A percentile compares a stretch with the other conserved stretches of the same genome.
phyloP scores from a whole-genome alignment of 331 rosid species.

The Arachis monticola region DNA sequence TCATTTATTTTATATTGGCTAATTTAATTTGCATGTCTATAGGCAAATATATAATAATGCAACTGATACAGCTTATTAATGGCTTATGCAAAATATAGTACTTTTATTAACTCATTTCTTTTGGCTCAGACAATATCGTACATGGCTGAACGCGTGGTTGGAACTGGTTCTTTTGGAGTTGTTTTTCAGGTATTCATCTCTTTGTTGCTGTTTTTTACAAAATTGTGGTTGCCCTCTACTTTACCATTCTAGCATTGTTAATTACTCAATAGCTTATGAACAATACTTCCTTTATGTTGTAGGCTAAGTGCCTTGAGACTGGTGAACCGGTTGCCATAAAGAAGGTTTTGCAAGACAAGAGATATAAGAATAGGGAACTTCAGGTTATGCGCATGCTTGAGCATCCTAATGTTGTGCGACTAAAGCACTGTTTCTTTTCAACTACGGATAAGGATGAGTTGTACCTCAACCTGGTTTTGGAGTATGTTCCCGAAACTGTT shows the following conservation, averaged over 20 bases:
- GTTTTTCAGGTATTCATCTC: slow-evolving; percentile 80
- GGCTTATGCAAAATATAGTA: not conserved
- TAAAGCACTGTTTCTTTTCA: slow-evolving; percentile 87
- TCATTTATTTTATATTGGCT: slow-evolving; percentile 11
- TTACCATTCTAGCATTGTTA: slow-evolving; percentile 11
- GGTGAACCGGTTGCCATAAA: slow-evolving; percentile 86
- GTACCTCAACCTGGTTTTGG: slow-evolving; percentile 91
- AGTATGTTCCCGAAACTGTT: slow-evolving; percentile 81
- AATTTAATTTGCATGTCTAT: not conserved
- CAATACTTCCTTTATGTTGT: slow-evolving; percentile 15
- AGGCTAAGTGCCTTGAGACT: slow-evolving; percentile 91
- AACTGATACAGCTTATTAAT: not conserved
- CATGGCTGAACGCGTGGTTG: slow-evolving; percentile 95
- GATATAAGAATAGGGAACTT: slow-evolving; percentile 91
- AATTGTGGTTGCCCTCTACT: slow-evolving; percentile 14
- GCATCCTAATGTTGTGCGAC: slow-evolving; percentile 73
- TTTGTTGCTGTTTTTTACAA: slow-evolving; percentile 8
- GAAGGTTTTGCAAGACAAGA: slow-evolving; percentile 90
- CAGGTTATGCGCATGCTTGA: slow-evolving; percentile 83
- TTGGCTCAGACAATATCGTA: slow-evolving; percentile 77
- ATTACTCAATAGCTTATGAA: not conserved
- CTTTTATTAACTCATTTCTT: slow-evolving; percentile 20
- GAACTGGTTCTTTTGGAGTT: slow-evolving; percentile 91
- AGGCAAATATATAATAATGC: not conserved
- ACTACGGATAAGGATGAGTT: slow-evolving; percentile 86